Conservation (phyloP, 495 filamentous ascomycete genomes). For the Trichocladium uniseriatum region DNA sequence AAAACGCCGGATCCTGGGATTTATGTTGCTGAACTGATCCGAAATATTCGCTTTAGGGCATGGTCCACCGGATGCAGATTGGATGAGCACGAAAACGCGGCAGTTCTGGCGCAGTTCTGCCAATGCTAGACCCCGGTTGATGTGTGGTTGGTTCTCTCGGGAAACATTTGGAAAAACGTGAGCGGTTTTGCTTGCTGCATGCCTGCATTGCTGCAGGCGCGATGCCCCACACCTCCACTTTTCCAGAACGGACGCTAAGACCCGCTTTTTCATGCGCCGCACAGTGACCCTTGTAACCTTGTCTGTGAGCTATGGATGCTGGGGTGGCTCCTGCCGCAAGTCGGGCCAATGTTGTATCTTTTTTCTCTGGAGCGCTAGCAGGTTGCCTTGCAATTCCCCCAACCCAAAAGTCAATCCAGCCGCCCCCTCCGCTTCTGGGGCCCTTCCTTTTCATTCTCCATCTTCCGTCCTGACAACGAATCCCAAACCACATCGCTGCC, state of each 20-base stretch:
- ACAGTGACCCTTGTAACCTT: constrained; percentile 8
- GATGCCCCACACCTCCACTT: constrained; percentile 5
- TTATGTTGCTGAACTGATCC: too few species aligned
- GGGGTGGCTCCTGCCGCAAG: constrained; percentile 12
- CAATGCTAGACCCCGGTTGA: too few species aligned
- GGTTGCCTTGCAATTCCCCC: constrained; percentile 13
- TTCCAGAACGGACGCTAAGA: constrained; percentile 16
- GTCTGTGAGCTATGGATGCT: constrained; percentile 10
- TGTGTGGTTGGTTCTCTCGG: constrained; percentile 8
- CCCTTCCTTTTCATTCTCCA: constrained; percentile 11
- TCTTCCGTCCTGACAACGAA: constrained; percentile 1
- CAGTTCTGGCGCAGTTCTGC: too few species aligned
- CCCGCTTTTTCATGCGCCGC: too few species aligned
- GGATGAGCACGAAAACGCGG: too few species aligned
- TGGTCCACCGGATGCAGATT: too few species aligned
- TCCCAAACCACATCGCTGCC: neutral
- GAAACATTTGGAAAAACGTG: constrained; percentile 14
- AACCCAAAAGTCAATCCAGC: constrained; percentile 6
- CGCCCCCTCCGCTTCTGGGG: constrained; percentile 9
- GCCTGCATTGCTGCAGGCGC: neutral
- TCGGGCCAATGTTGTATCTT: constrained; percentile 13
- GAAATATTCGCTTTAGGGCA: too few species aligned
- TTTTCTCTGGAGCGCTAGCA: constrained; percentile 9
- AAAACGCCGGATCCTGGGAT: too few species aligned
- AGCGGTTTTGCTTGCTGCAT: constrained; percentile 1